Base-by-base conservation (phyloP, 805 yeast species). In the Schizosaccharomyces lindneri region DNA sequence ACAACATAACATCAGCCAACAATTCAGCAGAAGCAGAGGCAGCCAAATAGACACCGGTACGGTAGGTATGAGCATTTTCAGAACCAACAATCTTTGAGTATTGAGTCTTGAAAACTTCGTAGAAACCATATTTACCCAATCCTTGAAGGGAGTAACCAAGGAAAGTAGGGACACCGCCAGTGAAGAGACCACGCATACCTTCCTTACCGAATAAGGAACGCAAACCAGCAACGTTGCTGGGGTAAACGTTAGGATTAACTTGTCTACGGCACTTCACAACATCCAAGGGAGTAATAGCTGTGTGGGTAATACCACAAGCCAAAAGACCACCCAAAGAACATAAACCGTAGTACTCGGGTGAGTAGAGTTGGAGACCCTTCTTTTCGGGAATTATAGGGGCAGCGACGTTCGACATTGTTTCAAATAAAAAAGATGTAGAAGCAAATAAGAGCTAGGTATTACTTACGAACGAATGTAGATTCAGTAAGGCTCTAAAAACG, bases 191-290 rank as follows among this genome's bases (percentile, higher is more conserved):
- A 61, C 77, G 78, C 13, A 76, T 60, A 7, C 95, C 95, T 67
- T 80, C 81, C 36, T 72, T 70, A 6, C 73, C 74, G 61, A 78
- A 75, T 60, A 84, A 87, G 73, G 84, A 90, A n/a, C 55, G 51
- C 31, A 3, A 79, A 74, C 61, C 74, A 74, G 78, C 85, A 93
- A 65, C 81, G 82, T 39, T 85, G 59, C 85, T 79, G 65, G 74
- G 76, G 71, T 86, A 86, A 17, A 85, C 68, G 0, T 73, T 63
- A 0, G 88, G 71, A 66, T 84, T 76, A 68, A 90, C 78, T 74
- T 93, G 99, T 68, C 93, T 87, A 76, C 99, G 82, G n/a, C 95
- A 85, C 76, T 93, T 93, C 67, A 93, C 97, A 61, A 93, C 95
- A 48, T 67, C 99, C 68, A 87, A 76, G 61, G 61, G 61, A 17